Conservation (phyloP, 768 basidiomycete genomes). For the Lentinula boryana region DNA sequence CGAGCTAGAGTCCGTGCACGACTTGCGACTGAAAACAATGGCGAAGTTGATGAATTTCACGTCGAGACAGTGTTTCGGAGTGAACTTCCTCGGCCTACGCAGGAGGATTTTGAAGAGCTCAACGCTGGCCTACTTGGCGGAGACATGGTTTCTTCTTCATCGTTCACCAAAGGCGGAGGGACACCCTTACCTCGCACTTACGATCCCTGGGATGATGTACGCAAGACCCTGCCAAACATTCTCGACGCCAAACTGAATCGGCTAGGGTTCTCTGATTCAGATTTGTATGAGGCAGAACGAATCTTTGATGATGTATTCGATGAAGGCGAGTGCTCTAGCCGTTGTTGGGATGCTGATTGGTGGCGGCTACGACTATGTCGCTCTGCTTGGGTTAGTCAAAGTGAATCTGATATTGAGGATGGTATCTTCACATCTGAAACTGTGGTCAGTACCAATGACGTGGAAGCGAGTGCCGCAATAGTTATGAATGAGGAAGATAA, state of each 20-base stretch:
- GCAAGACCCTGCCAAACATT: background rate
- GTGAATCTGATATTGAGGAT: background rate
- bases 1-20: slow-evolving; percentile 12
- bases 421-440: background rate
- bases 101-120: slow-evolving; percentile 55
- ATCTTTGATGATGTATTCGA: slow-evolving; percentile 13
- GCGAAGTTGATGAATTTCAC: background rate
- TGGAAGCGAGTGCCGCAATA: background rate
- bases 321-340: slow-evolving; percentile 27
- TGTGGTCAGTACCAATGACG: background rate
- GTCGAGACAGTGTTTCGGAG: background rate
- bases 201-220: background rate
- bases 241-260: background rate
- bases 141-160: slow-evolving; percentile 8
- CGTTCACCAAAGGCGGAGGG: background rate
- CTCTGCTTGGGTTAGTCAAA: slow-evolving; percentile 13
- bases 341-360: slow-evolving; percentile 53
- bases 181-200: background rate
- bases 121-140: slow-evolving; percentile 35
- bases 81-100: slow-evolving; percentile 29
- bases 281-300: background rate
- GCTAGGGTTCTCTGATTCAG: background rate
- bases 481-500: background rate
- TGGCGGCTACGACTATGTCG: slow-evolving; percentile 43
- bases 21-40: background rate